Conservation (phyloP, 352 stramenopile species). For the Globisporangium paroecandrum region DNA sequence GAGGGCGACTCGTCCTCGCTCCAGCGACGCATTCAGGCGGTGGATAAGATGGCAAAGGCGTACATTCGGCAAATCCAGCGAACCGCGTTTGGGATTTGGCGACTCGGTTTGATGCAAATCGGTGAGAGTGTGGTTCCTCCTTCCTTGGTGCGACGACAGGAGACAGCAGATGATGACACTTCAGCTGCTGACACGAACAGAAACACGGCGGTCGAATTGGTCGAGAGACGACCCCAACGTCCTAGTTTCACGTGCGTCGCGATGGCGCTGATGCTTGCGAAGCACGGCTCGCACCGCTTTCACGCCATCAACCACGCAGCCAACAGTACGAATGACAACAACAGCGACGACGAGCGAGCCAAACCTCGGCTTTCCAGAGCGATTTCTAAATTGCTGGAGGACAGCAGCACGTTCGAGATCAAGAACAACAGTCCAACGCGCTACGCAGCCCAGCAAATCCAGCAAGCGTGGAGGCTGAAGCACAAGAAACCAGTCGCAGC, state of each 20-base stretch:
- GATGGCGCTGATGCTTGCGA: conserved; percentile 35
- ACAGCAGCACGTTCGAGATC: not conserved
- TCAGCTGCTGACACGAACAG: not conserved
- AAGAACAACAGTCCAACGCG: not conserved
- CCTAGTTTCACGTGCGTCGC: conserved; percentile 40
- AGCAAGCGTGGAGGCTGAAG: conserved; percentile 24
- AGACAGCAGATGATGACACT: not conserved
- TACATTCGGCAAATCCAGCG: conserved; percentile 3
- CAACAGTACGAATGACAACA: not conserved
- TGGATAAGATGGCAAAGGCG: conserved; percentile 4
- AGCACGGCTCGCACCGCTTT: conserved; percentile 22
- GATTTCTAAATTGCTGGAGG: conserved; percentile 8
- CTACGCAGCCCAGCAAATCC: conserved; percentile 26
- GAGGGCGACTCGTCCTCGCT: not conserved
- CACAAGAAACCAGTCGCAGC: not conserved
- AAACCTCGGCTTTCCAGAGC: not conserved
- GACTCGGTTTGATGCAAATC: not conserved
- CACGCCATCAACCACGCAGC: conserved; percentile 6
- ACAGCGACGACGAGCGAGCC: not conserved
- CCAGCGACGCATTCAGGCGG: not conserved
- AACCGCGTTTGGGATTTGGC: conserved; percentile 14
- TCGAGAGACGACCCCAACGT: not conserved
- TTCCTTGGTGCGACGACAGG: not conserved
- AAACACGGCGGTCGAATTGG: not conserved
- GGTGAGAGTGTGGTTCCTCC: not conserved